phyloP scores from a whole-genome alignment of 805 yeast species.

The Jamesozyma hellenica region DNA sequence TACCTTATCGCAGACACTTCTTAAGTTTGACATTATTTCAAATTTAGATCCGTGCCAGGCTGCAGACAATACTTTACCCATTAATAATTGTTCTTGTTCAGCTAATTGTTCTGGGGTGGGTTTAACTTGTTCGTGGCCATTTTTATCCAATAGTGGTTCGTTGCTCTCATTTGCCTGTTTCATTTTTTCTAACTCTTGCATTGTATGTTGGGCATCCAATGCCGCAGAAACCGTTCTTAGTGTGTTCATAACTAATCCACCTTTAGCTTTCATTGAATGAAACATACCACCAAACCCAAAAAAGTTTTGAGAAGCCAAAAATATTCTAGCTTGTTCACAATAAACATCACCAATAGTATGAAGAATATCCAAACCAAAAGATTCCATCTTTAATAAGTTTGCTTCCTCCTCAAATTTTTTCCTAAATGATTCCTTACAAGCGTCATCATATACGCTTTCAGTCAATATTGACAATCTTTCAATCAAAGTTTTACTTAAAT shows the following conservation, averaged over 20 bases:
- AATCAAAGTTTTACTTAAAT: conserved; percentile 47
- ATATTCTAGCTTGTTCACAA: conserved; percentile 52
- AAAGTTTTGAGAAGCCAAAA: conserved; percentile 52
- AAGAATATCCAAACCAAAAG: conserved; percentile 73
- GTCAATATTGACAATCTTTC: conserved; percentile 45
- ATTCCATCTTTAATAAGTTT: conserved; percentile 68
- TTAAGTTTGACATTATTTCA: conserved; percentile 64
- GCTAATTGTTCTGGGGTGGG: conserved; percentile 55
- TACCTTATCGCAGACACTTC: conserved; percentile 59
- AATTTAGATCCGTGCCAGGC: conserved; percentile 79
- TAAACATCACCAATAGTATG: conserved; percentile 68
- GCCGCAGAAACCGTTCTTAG: conserved; percentile 63
- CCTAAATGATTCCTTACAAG: conserved; percentile 52
- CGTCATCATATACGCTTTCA: conserved; percentile 54
- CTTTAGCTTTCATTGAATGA: conserved; percentile 62
- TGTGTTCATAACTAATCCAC: conserved; percentile 63
- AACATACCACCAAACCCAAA: conserved; percentile 65
- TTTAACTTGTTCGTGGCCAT: conserved; percentile 46
- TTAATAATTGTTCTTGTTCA: conserved; percentile 59
- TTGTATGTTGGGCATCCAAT: conserved; percentile 66
- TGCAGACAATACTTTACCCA: conserved; percentile 73
- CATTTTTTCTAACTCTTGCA: conserved; percentile 61
- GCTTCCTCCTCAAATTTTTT: conserved; percentile 70
- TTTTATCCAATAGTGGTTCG: conserved; percentile 36
- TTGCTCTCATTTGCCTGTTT: conserved; percentile 40